A percentile compares a stretch with the other conserved stretches of the same genome.
Evolutionary conservation across 345 rosid genomes (phyloP).

Genomic region (Abelmoschus esculentus): DNA sequence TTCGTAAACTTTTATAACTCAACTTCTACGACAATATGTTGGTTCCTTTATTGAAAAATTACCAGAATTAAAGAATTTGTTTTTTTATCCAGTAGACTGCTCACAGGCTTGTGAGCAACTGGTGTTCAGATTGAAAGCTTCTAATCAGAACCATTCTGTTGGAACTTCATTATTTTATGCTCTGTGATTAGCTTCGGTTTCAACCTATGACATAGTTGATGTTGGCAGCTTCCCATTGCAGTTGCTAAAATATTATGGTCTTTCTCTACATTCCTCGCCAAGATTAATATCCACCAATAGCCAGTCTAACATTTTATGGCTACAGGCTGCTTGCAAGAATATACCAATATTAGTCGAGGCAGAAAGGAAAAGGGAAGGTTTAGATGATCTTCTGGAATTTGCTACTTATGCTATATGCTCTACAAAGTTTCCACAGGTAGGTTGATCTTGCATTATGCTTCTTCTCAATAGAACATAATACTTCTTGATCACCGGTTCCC

Average conservation of each 20-base stretch:
- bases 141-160: not conserved
- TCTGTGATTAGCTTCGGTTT: not conserved
- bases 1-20: not conserved
- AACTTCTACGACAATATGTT: not conserved
- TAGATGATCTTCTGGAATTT: conserved; percentile 60
- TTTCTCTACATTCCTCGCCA: not conserved
- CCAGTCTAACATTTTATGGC: conserved; percentile 1
- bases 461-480: not conserved
- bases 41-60: not conserved
- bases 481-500: not conserved
- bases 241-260: not conserved
- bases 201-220: no score
- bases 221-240: not conserved
- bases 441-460: conserved; percentile 11
- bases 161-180: not conserved
- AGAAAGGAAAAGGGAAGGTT: conserved; percentile 66
- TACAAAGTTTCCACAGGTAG: conserved; percentile 70
- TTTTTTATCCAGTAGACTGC: not conserved
- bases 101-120: not conserved
- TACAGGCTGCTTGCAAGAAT: conserved; percentile 63
- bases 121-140: not conserved
- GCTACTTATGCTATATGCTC: conserved; percentile 74
- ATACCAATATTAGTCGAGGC: conserved; percentile 79
- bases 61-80: not conserved
- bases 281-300: conserved; percentile 8